These are phyloP conservation scores for Blastobotrys chiropterorum DNA, from an alignment of 805 yeast species.

Conservation along the genomic window DNA sequence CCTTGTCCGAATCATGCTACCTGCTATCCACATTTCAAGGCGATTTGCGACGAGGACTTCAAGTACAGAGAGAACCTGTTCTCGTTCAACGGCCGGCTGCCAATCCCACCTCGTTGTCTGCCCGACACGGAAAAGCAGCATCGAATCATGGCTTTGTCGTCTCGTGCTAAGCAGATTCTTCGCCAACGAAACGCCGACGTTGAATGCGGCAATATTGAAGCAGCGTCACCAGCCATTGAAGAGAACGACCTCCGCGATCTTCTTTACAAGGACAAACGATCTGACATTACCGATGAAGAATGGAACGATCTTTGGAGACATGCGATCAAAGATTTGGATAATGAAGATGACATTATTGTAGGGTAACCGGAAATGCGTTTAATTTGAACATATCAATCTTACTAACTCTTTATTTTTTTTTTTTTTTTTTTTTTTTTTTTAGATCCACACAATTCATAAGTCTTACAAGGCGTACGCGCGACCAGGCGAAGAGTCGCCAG, in stretches of 20 bases:
- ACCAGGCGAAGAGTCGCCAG: conserved; percentile 14
- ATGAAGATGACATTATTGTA: conserved; percentile 27
- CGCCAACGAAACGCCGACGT: conserved; percentile 61
- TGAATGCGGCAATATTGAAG: conserved; percentile 39
- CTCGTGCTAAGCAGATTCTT: conserved; percentile 59
- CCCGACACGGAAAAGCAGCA: conserved; percentile 70
- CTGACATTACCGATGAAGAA: conserved; percentile 42
- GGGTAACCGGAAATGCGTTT: conserved; percentile 11
- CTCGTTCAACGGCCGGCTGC: conserved; percentile 50
- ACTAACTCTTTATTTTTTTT: not conserved
- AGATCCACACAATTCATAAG: conserved; percentile 17
- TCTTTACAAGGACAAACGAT: conserved; percentile 21
- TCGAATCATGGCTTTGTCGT: conserved; percentile 54
- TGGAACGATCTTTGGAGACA: conserved; percentile 70
- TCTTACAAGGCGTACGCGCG: conserved; percentile 14
- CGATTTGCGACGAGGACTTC: conserved; percentile 69
- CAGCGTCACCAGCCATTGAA: conserved; percentile 29
- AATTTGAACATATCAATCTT: not conserved
- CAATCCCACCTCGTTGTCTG: conserved; percentile 59
- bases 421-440: not conserved
- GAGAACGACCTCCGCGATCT: conserved; percentile 24
- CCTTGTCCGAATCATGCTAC: conserved; percentile 78
- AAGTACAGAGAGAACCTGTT: conserved; percentile 47
- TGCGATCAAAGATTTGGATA: conserved; percentile 59
- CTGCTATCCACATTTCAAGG: conserved; percentile 54